These are phyloP conservation scores for Fusarium acutatum DNA, from an alignment of 2,329 filamentous ascomycete genomes.

Conservation along the genomic window DNA sequence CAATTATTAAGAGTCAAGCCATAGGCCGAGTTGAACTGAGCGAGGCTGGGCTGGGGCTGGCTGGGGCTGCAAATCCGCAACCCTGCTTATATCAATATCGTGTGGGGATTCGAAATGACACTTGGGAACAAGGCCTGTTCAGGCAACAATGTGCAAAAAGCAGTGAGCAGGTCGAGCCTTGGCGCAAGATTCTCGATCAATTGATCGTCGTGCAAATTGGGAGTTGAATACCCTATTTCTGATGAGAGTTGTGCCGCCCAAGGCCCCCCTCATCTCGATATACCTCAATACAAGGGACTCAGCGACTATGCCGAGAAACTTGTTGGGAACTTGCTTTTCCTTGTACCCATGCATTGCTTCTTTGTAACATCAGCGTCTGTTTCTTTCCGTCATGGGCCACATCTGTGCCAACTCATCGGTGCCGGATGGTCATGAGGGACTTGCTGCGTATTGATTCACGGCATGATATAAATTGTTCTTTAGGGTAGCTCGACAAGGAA, in stretches of 20 bases:
- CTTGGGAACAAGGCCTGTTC: background rate
- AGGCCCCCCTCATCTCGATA: background rate
- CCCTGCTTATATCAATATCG: slow-evolving; percentile 10
- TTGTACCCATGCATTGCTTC: background rate
- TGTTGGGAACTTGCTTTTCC: slow-evolving; percentile 15
- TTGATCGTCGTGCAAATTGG: background rate
- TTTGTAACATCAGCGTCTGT: background rate
- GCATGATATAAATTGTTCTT: background rate
- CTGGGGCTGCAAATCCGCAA: background rate
- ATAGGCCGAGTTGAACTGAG: background rate
- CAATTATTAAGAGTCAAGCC: background rate
- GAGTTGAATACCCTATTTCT: background rate
- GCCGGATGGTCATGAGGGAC: background rate
- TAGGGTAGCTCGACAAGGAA: background rate
- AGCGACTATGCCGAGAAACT: background rate
- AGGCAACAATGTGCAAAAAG: background rate
- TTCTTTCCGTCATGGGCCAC: background rate
- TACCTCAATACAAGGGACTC: slow-evolving; percentile 18
- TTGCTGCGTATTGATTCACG: background rate
- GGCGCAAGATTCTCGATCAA: background rate
- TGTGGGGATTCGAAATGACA: slow-evolving; percentile 7
- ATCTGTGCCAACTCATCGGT: background rate
- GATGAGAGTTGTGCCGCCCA: background rate
- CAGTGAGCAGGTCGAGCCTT: background rate
- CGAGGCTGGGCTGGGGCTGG: background rate